Evolutionary conservation across 305 asterid genomes (phyloP), one percentile per base, ranked within the genome.

Genomic region (Rubia balearica): DNA sequence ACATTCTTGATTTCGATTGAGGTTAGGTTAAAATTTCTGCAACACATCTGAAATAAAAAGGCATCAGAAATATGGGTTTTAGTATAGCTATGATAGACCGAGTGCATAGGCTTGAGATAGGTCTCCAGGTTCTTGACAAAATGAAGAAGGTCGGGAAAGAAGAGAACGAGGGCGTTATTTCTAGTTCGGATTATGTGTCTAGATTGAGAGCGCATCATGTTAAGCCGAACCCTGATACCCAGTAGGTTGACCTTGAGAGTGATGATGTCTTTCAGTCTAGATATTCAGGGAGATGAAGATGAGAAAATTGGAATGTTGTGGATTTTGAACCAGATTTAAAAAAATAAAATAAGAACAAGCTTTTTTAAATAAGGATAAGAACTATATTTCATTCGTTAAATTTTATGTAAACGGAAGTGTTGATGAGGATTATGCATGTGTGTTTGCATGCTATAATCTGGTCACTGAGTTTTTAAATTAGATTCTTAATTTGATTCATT

Each of bases 201-300:
- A 85, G 98, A 77, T 78, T 92, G 82, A 89, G 98, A 73, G 96
- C 97, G 68, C 96, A 90, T 69, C 92, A 92, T 76, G 79, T 80
- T 64, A 92, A 92, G 84, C 79, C 90, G 84, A 89, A 90, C 73
- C 95, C 90, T 3, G 89, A 90, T 48, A 90, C 98, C 12, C 95
- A 86, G 27, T 92, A 96, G 98, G 93, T 96, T 7, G 76, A 72
- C 46, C 86, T 79, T 33, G 71, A 9, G 3, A 62, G 36, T 61
- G 75, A 75, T 74, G 78, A 78, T 71, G 76, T 80, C 74, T 85
- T 93, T 11, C 88, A 85, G 7, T 90, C 84, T 66, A 95, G 85
- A 63, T 86, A 87, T 76, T 85, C 88, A 7, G 1, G 95, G 84
- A 62, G 77, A 79, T 36, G 91, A 84, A 74, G 73, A 78, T 68